A percentile compares a stretch with the other conserved stretches of the same genome.
These are phyloP conservation scores for Diaporthe australafricana DNA, from an alignment of 2,329 filamentous ascomycete species.

Conservation along the genomic window DNA sequence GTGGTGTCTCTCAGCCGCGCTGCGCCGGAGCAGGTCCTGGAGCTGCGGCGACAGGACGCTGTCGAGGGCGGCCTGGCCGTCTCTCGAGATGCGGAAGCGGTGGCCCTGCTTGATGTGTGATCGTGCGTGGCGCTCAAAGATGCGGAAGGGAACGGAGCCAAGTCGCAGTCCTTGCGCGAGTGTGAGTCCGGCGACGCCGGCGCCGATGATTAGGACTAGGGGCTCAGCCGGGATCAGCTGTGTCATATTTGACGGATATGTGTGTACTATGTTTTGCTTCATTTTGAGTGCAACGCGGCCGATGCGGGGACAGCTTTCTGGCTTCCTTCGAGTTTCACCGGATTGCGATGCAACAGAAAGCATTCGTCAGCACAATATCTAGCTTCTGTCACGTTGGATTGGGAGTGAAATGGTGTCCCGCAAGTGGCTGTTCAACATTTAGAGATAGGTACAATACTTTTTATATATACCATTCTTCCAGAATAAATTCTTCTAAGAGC, in stretches of 20 bases:
- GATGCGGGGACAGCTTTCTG: constrained; percentile 7
- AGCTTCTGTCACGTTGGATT: background rate
- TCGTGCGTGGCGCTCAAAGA: constrained; percentile 44
- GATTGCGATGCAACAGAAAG: background rate
- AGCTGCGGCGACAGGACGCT: constrained; percentile 43
- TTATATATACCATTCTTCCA: no score
- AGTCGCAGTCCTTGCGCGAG: constrained; percentile 48
- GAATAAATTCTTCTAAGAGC: no score
- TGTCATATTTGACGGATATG: constrained; percentile 1
- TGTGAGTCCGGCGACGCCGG: constrained; percentile 56
- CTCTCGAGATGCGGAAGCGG: constrained; percentile 45
- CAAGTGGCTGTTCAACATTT: constrained; percentile 8
- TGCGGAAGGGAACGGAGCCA: constrained; percentile 44
- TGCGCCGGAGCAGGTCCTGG: constrained; percentile 39
- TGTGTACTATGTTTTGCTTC: no score
- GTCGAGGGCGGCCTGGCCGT: constrained; percentile 42
- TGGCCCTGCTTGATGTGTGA: constrained; percentile 43
- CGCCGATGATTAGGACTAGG: constrained; percentile 54
- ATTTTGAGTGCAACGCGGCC: background rate
- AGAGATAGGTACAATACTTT: no score
- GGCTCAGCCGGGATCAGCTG: background rate
- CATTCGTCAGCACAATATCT: background rate
- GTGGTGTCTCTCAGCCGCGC: constrained; percentile 38
- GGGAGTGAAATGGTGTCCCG: background rate
- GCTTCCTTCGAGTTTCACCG: background rate